Conservation (phyloP, 306 rosid genomes). For the Quercus engelmannii region DNA sequence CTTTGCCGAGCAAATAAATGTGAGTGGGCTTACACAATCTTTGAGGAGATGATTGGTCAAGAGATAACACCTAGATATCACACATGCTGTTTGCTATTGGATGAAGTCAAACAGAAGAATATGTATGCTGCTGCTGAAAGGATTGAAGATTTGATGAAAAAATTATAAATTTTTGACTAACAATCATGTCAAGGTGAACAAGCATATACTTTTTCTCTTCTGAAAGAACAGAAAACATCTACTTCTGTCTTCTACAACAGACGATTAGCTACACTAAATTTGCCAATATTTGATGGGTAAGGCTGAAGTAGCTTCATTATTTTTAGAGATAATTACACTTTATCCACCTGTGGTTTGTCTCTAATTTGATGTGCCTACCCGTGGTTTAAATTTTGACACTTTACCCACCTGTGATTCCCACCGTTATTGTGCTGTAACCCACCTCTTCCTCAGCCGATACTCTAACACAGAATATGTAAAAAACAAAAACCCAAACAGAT, state of each 20-base stretch:
- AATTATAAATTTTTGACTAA: constrained; percentile 22
- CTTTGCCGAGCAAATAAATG: constrained; percentile 68
- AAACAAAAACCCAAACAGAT: too few species aligned
- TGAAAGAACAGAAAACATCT: background rate
- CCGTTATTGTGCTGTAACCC: too few species aligned
- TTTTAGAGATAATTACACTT: too few species aligned
- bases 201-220: background rate
- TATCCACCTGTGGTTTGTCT: too few species aligned
- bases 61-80: constrained; percentile 61
- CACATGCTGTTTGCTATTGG: constrained; percentile 70
- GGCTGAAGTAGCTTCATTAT: background rate
- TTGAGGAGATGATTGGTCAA: constrained; percentile 71
- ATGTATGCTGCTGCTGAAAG: constrained; percentile 62
- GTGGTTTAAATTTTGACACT: too few species aligned
- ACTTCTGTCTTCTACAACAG: background rate
- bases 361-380: too few species aligned
- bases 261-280: background rate
- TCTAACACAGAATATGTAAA: too few species aligned
- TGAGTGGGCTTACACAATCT: constrained; percentile 57
- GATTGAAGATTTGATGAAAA: constrained; percentile 70
- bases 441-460: too few species aligned
- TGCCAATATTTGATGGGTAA: background rate
- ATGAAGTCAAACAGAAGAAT: constrained; percentile 56
- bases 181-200: background rate
- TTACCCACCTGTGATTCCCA: too few species aligned